Evolutionary conservation across 129 eudicot species (phyloP), one percentile per base, ranked within the genome.

Genomic region (Tagetes patula): DNA sequence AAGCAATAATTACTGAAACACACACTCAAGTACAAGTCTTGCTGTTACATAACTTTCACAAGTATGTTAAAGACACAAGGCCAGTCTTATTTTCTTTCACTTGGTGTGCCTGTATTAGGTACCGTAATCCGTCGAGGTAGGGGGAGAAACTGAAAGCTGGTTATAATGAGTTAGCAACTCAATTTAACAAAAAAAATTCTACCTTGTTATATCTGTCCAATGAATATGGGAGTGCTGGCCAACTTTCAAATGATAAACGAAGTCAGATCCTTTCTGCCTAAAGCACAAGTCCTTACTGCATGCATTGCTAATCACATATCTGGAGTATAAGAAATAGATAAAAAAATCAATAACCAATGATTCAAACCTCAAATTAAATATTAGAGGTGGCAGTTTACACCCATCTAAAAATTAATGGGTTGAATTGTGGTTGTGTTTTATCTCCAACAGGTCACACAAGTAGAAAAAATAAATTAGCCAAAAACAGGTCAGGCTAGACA

Each of bases 221-320:
- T 83, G 91, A 75, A 95, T 86, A 85, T 88, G 90, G 43, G 96
- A 82, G 74, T 95, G 93, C 65, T 83, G 79, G 36, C 91, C 91
- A 47, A 80, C 76, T 66, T 75, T 70, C 58, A 95, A 79, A 46
- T 73, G 85, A 67, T 83, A 90, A 67, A 80, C 55, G 47, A 49
- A 47, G 48, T 87, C 97, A 33, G 96, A 86, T 53, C 97, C 99
- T 74, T 88, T 95, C 81, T 95, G 99, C 84, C 88, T 88, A 73
- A 85, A 95, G 70, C 87, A 83, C 81, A 95, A 79, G 66, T 78
- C 84, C 78, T 87, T 88, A 79, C 91, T 74, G 89, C 97, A 86
- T 55, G 99, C 94, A 81, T 95, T 95, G 73, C 96, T 86, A 41
- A 95, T 88, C 61, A 95, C 97, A 77, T 82, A 90, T 86, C 99